Base-by-base conservation (phyloP, 2,329 filamentous ascomycete species). In the Blumeria graminis region DNA sequence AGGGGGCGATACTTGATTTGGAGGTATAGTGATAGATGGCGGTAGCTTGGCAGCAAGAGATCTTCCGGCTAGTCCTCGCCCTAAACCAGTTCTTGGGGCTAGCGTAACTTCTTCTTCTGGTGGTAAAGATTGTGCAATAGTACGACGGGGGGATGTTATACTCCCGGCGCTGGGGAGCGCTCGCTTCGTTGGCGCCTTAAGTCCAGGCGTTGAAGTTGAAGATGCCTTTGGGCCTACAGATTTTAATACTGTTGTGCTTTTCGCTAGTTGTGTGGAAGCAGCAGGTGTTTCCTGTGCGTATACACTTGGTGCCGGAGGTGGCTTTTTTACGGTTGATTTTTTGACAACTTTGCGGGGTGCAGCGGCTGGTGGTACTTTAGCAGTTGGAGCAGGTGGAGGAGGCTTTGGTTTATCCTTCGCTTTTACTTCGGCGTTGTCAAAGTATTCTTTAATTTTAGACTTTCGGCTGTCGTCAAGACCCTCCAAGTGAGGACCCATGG, bases 391-490 rank as follows among this genome's bases (percentile, higher is more conserved):
- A n/a, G 75, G 71, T 8, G 80, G 78, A 28, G 76, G 72, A 55
- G 86, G 77, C 71, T 95, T 95, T 0, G 90, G 90, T 70, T 94
- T 94, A 66, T 88, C 87, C 67, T 92, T 93, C 33, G 86, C 84
- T 66, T 87, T 89, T 56, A 93, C 86, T 66, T 90, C 81, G 33
- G 86, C 86, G 5, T 76, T 75, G 56, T 90, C 85, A 58, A 81
- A 85, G 67, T 80, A 96, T 68, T 98, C 92, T 71, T 93, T 95
- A 67, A 96, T 85, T 69, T 95, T 98, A 60, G 76, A 84, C 71
- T 94, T 96, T 59, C 89, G 80, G 62, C 96, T 96, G 28, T 98
- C 92, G 66, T 98, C 92, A 2, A 98, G 74, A 3, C 87, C 87
- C 60, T 95, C 90, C 14, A 98, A 71, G 67, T 94, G 85, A 8